Percentiles rank a stretch among this genome's conserved stretches.
These are phyloP conservation scores for Dendrobium officinale DNA, from an alignment of 106 monocot genomes.

Conservation along the genomic window DNA sequence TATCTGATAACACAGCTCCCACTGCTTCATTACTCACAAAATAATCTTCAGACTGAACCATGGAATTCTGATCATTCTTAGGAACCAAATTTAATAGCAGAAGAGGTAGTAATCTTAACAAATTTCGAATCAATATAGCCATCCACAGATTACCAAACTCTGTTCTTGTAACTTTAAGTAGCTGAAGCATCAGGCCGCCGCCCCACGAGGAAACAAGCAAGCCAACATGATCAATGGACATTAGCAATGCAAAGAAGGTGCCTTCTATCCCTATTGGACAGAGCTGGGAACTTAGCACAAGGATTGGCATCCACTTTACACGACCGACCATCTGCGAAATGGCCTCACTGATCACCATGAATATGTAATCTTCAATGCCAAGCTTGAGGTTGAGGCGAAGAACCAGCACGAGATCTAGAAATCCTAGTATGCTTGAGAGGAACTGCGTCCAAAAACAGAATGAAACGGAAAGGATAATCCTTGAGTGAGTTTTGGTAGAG, in stretches of 20 bases:
- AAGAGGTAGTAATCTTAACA: slow-evolving; percentile 48
- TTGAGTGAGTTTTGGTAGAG: slow-evolving; percentile 69
- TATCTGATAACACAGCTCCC: too few relatives aligned
- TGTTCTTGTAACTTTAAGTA: slow-evolving; percentile 48
- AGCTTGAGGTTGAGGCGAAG: slow-evolving; percentile 51
- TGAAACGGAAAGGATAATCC: slow-evolving; percentile 40
- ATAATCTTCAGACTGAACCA: slow-evolving; percentile 13
- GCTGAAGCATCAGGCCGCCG: slow-evolving; percentile 59
- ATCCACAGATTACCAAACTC: slow-evolving; percentile 67
- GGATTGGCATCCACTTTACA: slow-evolving; percentile 82
- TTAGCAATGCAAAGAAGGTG: slow-evolving; percentile 84
- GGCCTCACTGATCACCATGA: slow-evolving; percentile 55
- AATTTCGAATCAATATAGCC: slow-evolving; percentile 50
- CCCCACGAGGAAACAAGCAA: slow-evolving; percentile 55
- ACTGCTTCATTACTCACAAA: too few relatives aligned
- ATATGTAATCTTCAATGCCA: slow-evolving; percentile 51
- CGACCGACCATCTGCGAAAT: slow-evolving; percentile 49
- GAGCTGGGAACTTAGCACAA: slow-evolving; percentile 73
- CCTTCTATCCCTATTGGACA: slow-evolving; percentile 86
- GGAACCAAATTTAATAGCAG: slow-evolving; percentile 58
- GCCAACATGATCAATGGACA: slow-evolving; percentile 72
- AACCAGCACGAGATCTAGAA: slow-evolving; percentile 60
- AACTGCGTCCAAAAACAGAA: slow-evolving; percentile 72
- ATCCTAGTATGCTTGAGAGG: slow-evolving; percentile 45
- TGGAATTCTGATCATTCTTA: slow-evolving; percentile 31